Conservation (phyloP, 2,329 filamentous ascomycete genomes). For the Nakataea oryzae region DNA sequence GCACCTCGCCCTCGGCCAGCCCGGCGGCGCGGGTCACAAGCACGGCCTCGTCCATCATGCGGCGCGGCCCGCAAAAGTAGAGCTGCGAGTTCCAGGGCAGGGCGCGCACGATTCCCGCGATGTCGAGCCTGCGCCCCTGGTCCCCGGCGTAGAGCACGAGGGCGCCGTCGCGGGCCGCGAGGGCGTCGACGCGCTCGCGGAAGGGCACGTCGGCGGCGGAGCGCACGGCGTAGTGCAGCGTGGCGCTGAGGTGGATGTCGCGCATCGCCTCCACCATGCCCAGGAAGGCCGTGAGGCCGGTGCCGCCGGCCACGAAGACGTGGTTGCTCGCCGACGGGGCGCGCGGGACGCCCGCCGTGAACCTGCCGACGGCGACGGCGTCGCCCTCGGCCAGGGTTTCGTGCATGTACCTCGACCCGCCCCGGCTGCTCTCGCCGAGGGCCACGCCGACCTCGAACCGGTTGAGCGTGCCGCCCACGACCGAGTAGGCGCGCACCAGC, state of each 20-base stretch:
- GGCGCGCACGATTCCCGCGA: constrained; percentile 30
- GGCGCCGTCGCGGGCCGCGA: constrained; percentile 6
- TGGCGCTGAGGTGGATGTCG: constrained; percentile 35
- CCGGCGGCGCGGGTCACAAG: constrained; percentile 27
- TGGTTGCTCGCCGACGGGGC: constrained; percentile 40
- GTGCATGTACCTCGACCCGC: constrained; percentile 53
- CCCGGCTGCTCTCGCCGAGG: constrained; percentile 34
- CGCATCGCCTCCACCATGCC: constrained; percentile 30
- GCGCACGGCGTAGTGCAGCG: constrained; percentile 50
- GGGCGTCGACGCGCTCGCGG: constrained; percentile 17
- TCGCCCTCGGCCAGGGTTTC: constrained; percentile 33
- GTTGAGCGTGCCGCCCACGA: constrained; percentile 35
- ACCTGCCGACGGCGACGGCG: constrained; percentile 35
- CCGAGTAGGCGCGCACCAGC: constrained; percentile 48
- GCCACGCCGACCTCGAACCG: constrained; percentile 49
- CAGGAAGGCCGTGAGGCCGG: constrained; percentile 58
- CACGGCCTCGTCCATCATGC: constrained; percentile 43
- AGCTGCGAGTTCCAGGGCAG: constrained; percentile 44
- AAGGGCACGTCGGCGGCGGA: constrained; percentile 39
- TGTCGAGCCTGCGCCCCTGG: constrained; percentile 32
- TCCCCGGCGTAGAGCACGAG: constrained; percentile 42
- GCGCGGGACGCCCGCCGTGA: constrained; percentile 37
- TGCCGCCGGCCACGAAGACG: constrained; percentile 53
- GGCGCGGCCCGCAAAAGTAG: constrained; percentile 49
- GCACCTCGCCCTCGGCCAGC: constrained; percentile 39